A percentile compares a stretch with the other conserved stretches of the same genome.
phyloP scores from a whole-genome alignment of 78 protist genomes.

The Pigoraptor vietnamica region DNA sequence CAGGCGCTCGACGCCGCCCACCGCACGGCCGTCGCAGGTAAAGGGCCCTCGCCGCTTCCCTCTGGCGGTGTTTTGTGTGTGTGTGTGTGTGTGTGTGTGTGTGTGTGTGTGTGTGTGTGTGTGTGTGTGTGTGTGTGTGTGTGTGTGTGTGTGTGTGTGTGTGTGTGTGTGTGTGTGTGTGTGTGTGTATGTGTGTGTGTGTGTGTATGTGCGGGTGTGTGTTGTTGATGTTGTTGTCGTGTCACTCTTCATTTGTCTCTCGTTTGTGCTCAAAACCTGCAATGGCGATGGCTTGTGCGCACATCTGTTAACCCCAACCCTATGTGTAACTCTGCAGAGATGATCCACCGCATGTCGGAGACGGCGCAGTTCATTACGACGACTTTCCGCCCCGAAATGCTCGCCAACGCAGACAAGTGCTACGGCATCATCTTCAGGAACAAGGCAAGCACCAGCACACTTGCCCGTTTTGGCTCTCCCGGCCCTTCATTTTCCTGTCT shows the following conservation, averaged over 20 bases:
- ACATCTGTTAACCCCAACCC: too few relatives aligned
- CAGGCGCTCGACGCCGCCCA: slow-evolving; percentile 89
- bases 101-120: not conserved
- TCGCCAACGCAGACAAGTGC: slow-evolving; percentile 55
- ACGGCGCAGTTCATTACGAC: slow-evolving; percentile 70
- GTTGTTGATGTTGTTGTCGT: too few relatives aligned
- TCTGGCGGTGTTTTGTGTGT: not conserved
- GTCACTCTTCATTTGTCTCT: too few relatives aligned
- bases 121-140: not conserved
- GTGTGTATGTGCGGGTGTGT: too few relatives aligned
- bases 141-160: not conserved
- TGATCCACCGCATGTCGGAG: slow-evolving; percentile 17
- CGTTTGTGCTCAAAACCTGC: too few relatives aligned
- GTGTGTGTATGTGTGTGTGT: too few relatives aligned
- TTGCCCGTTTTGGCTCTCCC: not conserved
- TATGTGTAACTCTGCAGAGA: not conserved
- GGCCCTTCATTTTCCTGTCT: not conserved
- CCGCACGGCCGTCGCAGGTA: slow-evolving; percentile 81
- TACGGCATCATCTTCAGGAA: slow-evolving; percentile 32
- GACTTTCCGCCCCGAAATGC: slow-evolving; percentile 71
- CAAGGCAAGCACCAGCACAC: not conserved
- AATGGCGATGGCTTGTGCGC: too few relatives aligned
- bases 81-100: not conserved
- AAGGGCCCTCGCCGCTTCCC: too few relatives aligned
- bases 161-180: too few relatives aligned